Evolutionary conservation across 805 yeast genomes (phyloP), one percentile per base, ranked within the genome.

Genomic region (Yamadazyma olivae): DNA sequence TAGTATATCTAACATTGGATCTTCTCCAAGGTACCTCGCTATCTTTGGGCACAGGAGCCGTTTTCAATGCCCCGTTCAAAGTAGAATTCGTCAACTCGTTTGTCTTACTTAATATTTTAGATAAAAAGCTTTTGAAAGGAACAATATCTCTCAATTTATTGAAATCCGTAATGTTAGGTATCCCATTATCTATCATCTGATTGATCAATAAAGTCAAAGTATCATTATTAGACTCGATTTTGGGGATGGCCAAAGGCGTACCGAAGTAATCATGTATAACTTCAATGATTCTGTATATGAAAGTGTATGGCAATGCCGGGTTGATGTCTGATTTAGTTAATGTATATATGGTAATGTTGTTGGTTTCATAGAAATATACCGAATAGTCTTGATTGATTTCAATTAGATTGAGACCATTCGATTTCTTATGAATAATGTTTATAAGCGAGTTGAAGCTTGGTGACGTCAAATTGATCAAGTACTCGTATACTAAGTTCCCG

Each of bases 141-240:
- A 89, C 79, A 7, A 80, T 57, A 35, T 83, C 91, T 35, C 78
- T 67, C 23, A 91, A 55, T 32, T 77, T 72, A 54, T 87, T 86
- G 35, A 78, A 66, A 45, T 89, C 95, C 0, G 88, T 79, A 31
- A 75, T 64, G 44, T 75, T 75, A 2, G 96, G 95, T 22, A 72
- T 68, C 3, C 91, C 90, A 26, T 77, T 81, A 47, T 87, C 95
- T 10, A 89, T 52, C 78, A 86, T 77, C 51, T 85, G 93, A 50
- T 79, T 83, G 41, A 90, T 61, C 24, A 91, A 59, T 48, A 88
- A 64, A 21, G 83, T 72, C 30, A 89, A 59, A 1, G 84, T 77
- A 50, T 88, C 95, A 45, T 71, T 73, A 51, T 88, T 83, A 30
- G 82, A 74, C 36, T 75, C 81, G 8, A 93, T 60, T 45, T 80